Evolutionary conservation across 495 filamentous ascomycete genomes (phyloP), one percentile per base, ranked within the genome.

Genomic region (Lichina pygmaea): DNA sequence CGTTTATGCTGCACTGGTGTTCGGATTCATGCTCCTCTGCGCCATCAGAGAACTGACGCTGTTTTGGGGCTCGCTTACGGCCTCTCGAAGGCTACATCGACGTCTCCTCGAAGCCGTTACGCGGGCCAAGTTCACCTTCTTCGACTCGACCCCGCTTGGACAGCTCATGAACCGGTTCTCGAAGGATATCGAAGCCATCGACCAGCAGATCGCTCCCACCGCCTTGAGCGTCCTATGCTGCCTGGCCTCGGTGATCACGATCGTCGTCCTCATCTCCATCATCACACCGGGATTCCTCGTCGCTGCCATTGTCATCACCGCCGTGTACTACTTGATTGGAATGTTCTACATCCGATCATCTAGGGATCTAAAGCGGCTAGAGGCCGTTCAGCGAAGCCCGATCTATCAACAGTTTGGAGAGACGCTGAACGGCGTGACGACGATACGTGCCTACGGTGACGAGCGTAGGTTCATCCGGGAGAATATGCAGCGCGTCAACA

Each of bases 141-240:
- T 99, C 56, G 91, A 99, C 57, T 82, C 83, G 2, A 99, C 91
- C 2, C 91, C 91, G 6, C 71, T 94, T 0, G 91, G 91, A 10
- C 89, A 94, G 58, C 68, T 99, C 50, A 95, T 95, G 80, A 99
- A 99, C 58, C 70, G 91, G 36, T 99, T 99, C 60, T 94, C 86
- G 50, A 95, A 94, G 58, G 91, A 95, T 58, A 67, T 95, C 30
- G 89, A 99, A 56, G 74, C 84, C 6, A 66, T 99, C 48, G 91
- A 99, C 50, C 91, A 99, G 58, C 89, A 95, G 56, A 79, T 95
- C 46, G 85, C 89, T 1, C 81, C 86, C 15, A 73, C 93, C 46
- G 85, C 91, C 16, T 80, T 83, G 44, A 76, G 78, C 17, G 72
- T 78, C 55, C 64, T 82, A 34, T 71, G 78, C 53, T 74, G 70